phyloP scores from a whole-genome alignment of 495 filamentous ascomycete genomes.

The Chaetomidium leptoderma region DNA sequence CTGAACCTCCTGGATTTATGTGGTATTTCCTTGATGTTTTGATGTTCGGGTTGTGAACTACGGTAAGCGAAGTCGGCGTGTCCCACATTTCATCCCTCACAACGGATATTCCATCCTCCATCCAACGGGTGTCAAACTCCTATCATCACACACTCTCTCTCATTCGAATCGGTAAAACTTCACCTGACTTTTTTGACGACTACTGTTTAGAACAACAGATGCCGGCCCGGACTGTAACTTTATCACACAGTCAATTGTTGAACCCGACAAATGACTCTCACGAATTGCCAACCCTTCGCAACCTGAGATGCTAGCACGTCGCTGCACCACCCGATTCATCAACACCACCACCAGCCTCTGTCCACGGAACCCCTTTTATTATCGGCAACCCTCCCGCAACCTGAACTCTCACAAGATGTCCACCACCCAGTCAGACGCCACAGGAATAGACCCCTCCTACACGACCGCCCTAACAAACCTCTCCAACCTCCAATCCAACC shows the following conservation, averaged over 20 bases:
- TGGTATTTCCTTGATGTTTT: too few relatives aligned
- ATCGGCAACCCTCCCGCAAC: not conserved
- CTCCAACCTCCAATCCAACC: slow-evolving; percentile 73
- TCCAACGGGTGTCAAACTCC: not conserved
- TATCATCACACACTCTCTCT: not conserved
- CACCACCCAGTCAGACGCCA: not conserved
- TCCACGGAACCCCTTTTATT: not conserved
- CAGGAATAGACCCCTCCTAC: too few relatives aligned
- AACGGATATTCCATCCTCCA: not conserved
- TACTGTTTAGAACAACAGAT: too few relatives aligned
- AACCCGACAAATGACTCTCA: not conserved
- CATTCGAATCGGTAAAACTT: not conserved
- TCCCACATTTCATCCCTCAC: not conserved
- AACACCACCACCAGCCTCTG: not conserved
- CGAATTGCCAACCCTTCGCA: not conserved
- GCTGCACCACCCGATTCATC: not conserved
- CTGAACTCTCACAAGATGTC: slow-evolving; percentile 15
- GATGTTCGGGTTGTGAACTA: too few relatives aligned
- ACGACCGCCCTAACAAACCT: slow-evolving; percentile 46
- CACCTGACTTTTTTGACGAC: too few relatives aligned
- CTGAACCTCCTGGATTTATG: not conserved
- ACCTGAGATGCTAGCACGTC: not conserved
- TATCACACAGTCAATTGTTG: too few relatives aligned
- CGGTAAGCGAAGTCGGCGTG: not conserved
- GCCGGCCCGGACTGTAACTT: too few relatives aligned